These are phyloP conservation scores for Chlamydomonas schloesseri DNA, from an alignment of 139 green algal genomes.

Conservation along the genomic window DNA sequence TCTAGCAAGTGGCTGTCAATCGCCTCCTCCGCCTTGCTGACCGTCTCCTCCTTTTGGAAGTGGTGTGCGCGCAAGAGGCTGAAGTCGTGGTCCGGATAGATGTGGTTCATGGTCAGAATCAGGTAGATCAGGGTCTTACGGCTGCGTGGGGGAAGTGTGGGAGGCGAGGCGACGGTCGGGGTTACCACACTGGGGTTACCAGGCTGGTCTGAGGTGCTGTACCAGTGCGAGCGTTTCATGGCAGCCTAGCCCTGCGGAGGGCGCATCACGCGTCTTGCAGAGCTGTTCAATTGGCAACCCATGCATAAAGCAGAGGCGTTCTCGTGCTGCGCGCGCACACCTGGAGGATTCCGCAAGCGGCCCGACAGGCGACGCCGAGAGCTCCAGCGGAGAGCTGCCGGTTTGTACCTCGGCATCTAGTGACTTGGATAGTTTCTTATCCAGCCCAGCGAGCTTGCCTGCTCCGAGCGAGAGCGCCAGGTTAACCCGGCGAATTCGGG, in stretches of 20 bases:
- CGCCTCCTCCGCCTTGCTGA: constrained; percentile 81
- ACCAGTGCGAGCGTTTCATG: no score
- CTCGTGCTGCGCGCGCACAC: constrained; percentile 28
- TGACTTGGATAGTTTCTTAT: constrained; percentile 96
- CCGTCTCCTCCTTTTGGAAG: constrained; percentile 90
- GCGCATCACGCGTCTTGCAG: no score
- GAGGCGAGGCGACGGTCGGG: neutral
- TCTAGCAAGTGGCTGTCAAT: constrained; percentile 92
- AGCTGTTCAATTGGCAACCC: no score
- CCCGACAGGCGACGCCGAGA: constrained; percentile 91
- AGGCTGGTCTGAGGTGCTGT: no score
- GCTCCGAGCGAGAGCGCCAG: neutral
- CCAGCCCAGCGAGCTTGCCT: constrained; percentile 97
- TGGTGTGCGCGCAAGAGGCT: constrained; percentile 90
- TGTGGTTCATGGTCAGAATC: constrained; percentile 98
- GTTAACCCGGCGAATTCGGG: neutral
- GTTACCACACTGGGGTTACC: no score
- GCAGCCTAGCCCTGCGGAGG: no score
- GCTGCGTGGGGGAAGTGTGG: constrained; percentile 49
- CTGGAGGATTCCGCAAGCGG: constrained; percentile 82
- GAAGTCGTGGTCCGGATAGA: constrained; percentile 99
- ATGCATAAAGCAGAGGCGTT: neutral
- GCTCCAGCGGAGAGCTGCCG: constrained; percentile 72
- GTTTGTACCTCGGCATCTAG: constrained; percentile 92
- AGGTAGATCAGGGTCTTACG: constrained; percentile 98